Evolutionary conservation across 2,329 filamentous ascomycete genomes (phyloP), one percentile per base, ranked within the genome.

Genomic region (Hypoxylon sp.): DNA sequence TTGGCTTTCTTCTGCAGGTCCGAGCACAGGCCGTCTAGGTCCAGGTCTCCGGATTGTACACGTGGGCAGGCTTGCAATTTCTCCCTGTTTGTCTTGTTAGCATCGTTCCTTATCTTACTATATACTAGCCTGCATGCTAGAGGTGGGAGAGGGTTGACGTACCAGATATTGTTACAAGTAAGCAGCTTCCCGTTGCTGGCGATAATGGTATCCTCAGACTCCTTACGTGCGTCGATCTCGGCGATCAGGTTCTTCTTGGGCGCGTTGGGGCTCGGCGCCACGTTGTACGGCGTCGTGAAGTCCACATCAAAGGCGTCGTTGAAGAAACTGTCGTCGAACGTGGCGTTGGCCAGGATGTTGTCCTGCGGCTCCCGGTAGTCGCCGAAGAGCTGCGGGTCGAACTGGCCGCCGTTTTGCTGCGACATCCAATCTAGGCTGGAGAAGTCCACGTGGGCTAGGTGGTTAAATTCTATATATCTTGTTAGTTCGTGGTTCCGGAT

Each of bases 1-100:
- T 95, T 96, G 63, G 96, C 96, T 83, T 99, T 99, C 79, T 94
- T 93, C 71, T 95, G 93, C 13, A 99, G 88, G 78, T 99, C 94
- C 3, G 91, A 92, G 82, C 96, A 99, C 23, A 99, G 87, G 34
- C 91, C 90, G 77, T 99, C 96, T 52, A 99, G 91, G 73, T 99
- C 96, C 71, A 98, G 93, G 73, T 97, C 94, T 73, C 94, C 94
- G 63, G 89, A 92, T 77, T 94, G 92, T 73, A 97, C 96, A 78
- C 92, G 94, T 66, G 93, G 90, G 79, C 94, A 97, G 36, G 87
- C 89, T 82, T 97, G 93, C 21, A 98, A 81, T 81, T 93, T 93
- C 80, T 97, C 94, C 96, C 95, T 98, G 76, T 63, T 45, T 45
- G 7, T 11, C 14, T 21, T 69, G 78, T 90, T 78, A 88, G 85